Conservation (phyloP, 1,284 basidiomycete genomes). For the Mrakiaceae sp. region DNA sequence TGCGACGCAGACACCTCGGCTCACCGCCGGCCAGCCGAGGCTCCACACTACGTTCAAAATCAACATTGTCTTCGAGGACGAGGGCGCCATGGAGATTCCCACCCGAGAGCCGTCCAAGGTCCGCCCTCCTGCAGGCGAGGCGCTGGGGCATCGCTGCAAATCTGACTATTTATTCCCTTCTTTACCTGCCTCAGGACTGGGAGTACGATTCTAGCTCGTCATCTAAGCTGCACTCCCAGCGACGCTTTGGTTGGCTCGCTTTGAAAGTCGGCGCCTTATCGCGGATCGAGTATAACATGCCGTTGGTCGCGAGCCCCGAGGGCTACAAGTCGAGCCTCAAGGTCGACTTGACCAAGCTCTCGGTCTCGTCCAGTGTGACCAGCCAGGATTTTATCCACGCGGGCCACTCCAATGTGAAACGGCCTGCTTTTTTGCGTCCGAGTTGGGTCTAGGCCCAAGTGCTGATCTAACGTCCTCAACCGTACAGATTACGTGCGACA, state of each 20-base stretch:
- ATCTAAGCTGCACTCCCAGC: constrained; percentile 36
- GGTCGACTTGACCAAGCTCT: constrained; percentile 68
- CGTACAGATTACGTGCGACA: constrained; percentile 29
- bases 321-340: constrained; percentile 71
- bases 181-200: constrained; percentile 15
- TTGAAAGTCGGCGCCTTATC: constrained; percentile 66
- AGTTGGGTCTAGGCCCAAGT: too few relatives aligned
- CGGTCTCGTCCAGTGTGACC: constrained; percentile 71
- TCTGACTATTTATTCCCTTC: not conserved
- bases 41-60: constrained; percentile 66
- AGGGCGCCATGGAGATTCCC: constrained; percentile 65
- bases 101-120: constrained; percentile 57
- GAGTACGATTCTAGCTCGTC: constrained; percentile 17
- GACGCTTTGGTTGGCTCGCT: constrained; percentile 54
- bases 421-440: too few relatives aligned
- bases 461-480: constrained; percentile 3
- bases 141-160: too few relatives aligned
- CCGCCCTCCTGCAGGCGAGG: not conserved
- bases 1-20: constrained; percentile 43
- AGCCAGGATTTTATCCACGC: constrained; percentile 64
- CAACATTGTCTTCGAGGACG: constrained; percentile 64
- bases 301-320: constrained; percentile 56
- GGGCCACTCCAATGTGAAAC: constrained; percentile 30
- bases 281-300: constrained; percentile 67
- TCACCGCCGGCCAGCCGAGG: constrained; percentile 66